phyloP scores from a whole-genome alignment of 225 moss, liverwort and hornwort genomes.

The Lunularia cruciata region DNA sequence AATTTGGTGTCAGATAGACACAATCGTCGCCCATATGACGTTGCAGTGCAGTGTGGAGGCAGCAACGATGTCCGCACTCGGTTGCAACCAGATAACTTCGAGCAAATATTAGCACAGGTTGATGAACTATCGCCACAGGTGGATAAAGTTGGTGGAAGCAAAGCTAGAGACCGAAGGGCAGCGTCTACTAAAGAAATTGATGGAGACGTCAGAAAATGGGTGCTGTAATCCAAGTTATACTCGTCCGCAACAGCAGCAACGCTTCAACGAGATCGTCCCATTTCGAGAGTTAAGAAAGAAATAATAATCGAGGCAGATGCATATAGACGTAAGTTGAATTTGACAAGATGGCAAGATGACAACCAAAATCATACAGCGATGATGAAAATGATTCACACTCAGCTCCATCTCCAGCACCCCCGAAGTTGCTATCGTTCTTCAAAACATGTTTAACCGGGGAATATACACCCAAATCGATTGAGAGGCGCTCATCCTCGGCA shows the following conservation, averaged over 20 bases:
- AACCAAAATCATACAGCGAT: neutral
- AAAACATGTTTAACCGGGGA: neutral
- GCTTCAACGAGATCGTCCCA: slow-evolving; percentile 9
- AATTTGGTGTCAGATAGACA: neutral
- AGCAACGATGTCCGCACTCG: slow-evolving; percentile 17
- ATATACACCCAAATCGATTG: no score
- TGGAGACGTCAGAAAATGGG: neutral
- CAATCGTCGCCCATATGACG: slow-evolving; percentile 24
- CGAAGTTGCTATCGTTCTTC: neutral
- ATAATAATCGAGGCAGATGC: slow-evolving; percentile 13
- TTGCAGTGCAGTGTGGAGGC: slow-evolving; percentile 28
- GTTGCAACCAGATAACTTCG: slow-evolving; percentile 4
- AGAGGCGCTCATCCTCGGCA: neutral
- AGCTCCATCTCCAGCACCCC: neutral
- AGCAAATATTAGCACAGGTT: neutral
- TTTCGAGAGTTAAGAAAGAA: slow-evolving; percentile 16
- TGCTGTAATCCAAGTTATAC: slow-evolving; percentile 15
- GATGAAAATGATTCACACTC: neutral
- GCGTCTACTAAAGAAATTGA: neutral
- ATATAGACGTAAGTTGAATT: neutral
- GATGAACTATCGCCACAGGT: no score
- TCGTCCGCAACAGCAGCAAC: neutral
- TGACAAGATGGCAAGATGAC: neutral
- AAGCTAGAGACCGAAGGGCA: neutral
- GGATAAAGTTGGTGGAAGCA: no score